A percentile compares a stretch with the other conserved stretches of the same genome.
Evolutionary conservation across 2,329 filamentous ascomycete species (phyloP).

Genomic region (Penicillium sp.): DNA sequence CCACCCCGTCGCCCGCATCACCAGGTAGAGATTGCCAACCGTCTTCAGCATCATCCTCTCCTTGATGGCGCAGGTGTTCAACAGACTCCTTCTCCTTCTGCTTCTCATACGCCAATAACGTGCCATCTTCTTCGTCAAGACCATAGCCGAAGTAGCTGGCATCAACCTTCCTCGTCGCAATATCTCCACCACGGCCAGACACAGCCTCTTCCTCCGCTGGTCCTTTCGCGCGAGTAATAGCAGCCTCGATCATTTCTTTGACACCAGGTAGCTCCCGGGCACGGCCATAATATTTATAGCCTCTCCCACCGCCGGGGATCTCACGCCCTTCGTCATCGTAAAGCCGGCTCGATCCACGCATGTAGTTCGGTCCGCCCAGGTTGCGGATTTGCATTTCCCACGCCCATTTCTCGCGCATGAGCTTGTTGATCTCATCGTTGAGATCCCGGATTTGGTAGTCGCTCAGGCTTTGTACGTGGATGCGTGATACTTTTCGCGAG

Average conservation of each 20-base stretch:
- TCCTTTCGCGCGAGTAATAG: slow-evolving; percentile 60
- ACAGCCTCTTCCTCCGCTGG: slow-evolving; percentile 66
- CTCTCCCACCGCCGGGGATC: slow-evolving; percentile 71
- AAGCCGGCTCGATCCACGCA: slow-evolving; percentile 67
- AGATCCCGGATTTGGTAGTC: slow-evolving; percentile 97
- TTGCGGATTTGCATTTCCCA: slow-evolving; percentile 98
- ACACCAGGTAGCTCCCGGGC: slow-evolving; percentile 89
- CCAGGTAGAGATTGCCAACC: slow-evolving; percentile 86
- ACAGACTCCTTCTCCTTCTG: slow-evolving; percentile 79
- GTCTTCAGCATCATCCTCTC: slow-evolving; percentile 58
- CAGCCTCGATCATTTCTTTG: slow-evolving; percentile 90
- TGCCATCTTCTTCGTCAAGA: slow-evolving; percentile 84
- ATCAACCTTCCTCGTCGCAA: slow-evolving; percentile 68
- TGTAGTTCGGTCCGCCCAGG: slow-evolving; percentile 95
- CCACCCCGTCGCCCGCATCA: slow-evolving; percentile 75
- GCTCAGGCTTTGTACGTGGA: slow-evolving; percentile 85
- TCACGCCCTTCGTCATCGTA: slow-evolving; percentile 73
- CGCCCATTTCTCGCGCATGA: slow-evolving; percentile 98
- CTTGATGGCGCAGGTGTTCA: slow-evolving; percentile 62
- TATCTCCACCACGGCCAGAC: slow-evolving; percentile 39
- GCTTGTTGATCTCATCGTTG: slow-evolving; percentile 99
- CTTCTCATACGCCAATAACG: slow-evolving; percentile 74
- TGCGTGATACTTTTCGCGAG: slow-evolving; percentile 91
- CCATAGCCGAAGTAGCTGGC: slow-evolving; percentile 96
- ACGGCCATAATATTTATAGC: slow-evolving; percentile 91